phyloP scores from a whole-genome alignment of 1,139 yeast species.

The Schwanniomyces etchellsii region DNA sequence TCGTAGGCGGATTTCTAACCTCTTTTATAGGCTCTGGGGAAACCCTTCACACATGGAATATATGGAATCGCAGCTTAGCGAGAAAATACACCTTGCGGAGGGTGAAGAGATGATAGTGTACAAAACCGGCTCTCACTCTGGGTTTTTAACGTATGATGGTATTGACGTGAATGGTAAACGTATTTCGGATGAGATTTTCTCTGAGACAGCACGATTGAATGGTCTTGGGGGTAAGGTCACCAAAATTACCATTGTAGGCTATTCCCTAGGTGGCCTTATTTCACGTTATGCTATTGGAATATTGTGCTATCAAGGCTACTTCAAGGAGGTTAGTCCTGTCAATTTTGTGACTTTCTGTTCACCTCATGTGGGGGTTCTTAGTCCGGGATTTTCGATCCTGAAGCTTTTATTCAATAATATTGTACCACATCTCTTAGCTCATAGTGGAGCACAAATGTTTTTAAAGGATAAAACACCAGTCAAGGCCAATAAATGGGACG shows the following conservation, averaged over 20 bases:
- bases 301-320: slow-evolving; percentile 48
- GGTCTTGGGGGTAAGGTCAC: slow-evolving; percentile 25
- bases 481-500: slow-evolving; percentile 11
- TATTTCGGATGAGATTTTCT: slow-evolving; percentile 61
- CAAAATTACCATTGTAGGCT: slow-evolving; percentile 69
- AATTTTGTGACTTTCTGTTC: slow-evolving; percentile 72
- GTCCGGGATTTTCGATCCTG: slow-evolving; percentile 48
- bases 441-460: slow-evolving; percentile 70
- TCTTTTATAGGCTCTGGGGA: slow-evolving; percentile 61
- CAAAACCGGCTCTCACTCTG: slow-evolving; percentile 57
- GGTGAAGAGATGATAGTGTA: slow-evolving; percentile 42
- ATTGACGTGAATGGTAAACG: slow-evolving; percentile 79
- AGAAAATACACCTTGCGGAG: slow-evolving; percentile 9
- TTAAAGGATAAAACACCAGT: slow-evolving; percentile 39
- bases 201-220: slow-evolving; percentile 32
- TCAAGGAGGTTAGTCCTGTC: slow-evolving; percentile 44
- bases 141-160: slow-evolving; percentile 77
- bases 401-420: slow-evolving; percentile 50
- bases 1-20: background rate
- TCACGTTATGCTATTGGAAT: slow-evolving; percentile 74
- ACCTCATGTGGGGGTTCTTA: slow-evolving; percentile 76
- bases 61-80: slow-evolving; percentile 36
- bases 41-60: slow-evolving; percentile 62
- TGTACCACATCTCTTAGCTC: slow-evolving; percentile 60
- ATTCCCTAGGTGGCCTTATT: slow-evolving; percentile 79